These are phyloP conservation scores for Gossypium mustelinum DNA, from an alignment of 345 rosid genomes.

Conservation along the genomic window DNA sequence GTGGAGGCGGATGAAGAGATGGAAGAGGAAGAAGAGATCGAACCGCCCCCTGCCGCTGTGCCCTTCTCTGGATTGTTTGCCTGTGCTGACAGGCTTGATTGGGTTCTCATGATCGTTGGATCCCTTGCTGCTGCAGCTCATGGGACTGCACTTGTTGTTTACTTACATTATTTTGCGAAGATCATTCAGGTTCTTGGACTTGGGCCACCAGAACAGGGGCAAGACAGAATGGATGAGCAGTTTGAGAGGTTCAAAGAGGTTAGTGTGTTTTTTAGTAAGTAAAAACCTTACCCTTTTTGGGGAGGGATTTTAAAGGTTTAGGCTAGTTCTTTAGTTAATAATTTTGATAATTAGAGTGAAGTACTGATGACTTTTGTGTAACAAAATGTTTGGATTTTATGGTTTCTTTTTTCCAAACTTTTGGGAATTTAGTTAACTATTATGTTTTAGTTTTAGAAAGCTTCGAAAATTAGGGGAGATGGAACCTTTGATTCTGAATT, in stretches of 20 bases:
- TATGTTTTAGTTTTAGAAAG: background rate
- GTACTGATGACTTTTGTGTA: background rate
- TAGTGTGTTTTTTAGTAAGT: constrained; percentile 17
- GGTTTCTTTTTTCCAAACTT: background rate
- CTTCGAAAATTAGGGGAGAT: background rate
- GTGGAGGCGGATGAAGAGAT: constrained; percentile 77
- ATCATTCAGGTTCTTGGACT: constrained; percentile 54
- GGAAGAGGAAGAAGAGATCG: constrained; percentile 84
- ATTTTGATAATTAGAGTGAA: background rate
- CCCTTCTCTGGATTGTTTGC: constrained; percentile 81
- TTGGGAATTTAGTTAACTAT: constrained; percentile 1
- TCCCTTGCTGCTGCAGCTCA: constrained; percentile 97
- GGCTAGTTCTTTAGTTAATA: background rate
- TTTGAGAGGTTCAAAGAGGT: constrained; percentile 70
- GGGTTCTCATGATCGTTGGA: constrained; percentile 87
- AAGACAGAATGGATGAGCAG: constrained; percentile 28
- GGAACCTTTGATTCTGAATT: constrained; percentile 7
- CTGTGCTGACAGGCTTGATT: constrained; percentile 85
- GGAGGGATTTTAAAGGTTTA: background rate
- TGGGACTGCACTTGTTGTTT: constrained; percentile 91
- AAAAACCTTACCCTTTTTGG: background rate
- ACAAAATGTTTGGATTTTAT: background rate
- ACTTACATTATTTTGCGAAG: constrained; percentile 94
- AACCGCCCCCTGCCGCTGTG: constrained; percentile 95
- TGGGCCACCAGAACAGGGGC: constrained; percentile 3